A percentile compares a stretch with the other conserved stretches of the same genome.
phyloP scores from a whole-genome alignment of 2,329 filamentous ascomycete species.

The Lasiodiplodia gonubiensis region DNA sequence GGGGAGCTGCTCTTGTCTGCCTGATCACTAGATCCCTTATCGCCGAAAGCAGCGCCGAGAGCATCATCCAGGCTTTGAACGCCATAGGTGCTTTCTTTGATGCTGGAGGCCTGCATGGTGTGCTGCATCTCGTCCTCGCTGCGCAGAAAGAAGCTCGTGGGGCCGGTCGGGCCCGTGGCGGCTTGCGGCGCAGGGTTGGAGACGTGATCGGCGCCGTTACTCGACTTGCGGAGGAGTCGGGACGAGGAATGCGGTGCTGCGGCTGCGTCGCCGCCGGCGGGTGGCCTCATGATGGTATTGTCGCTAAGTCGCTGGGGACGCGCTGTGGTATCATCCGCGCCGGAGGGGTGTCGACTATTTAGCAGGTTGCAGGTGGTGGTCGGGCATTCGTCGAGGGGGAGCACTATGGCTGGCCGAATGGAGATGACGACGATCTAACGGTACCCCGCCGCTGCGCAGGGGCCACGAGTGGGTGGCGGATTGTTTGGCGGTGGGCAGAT shows the following conservation, averaged over 20 bases:
- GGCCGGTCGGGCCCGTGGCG: slow-evolving; percentile 46
- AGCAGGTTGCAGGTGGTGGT: slow-evolving; percentile 21
- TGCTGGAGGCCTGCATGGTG: slow-evolving; percentile 31
- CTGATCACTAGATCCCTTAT: slow-evolving; percentile 34
- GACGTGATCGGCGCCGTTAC: slow-evolving; percentile 36
- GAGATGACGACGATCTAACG: slow-evolving; percentile 27
- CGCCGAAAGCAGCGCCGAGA: slow-evolving; percentile 47
- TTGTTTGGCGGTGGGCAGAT: slow-evolving; percentile 28
- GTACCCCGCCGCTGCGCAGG: slow-evolving; percentile 29
- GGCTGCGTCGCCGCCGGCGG: slow-evolving; percentile 44
- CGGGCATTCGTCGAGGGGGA: slow-evolving; percentile 24
- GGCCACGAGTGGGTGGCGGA: slow-evolving; percentile 23
- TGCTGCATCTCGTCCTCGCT: slow-evolving; percentile 58
- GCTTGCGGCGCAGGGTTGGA: slow-evolving; percentile 24
- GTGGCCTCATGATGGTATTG: slow-evolving; percentile 40
- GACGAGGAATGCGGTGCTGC: slow-evolving; percentile 37
- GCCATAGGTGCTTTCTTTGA: slow-evolving; percentile 58
- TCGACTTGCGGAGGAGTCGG: slow-evolving; percentile 44
- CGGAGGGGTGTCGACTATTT: neutral
- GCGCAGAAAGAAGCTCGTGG: slow-evolving; percentile 66
- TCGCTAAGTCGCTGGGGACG: slow-evolving; percentile 6
- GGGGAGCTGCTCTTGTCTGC: slow-evolving; percentile 20
- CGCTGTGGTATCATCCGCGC: slow-evolving; percentile 16
- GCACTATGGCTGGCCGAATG: slow-evolving; percentile 12
- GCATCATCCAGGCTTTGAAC: slow-evolving; percentile 64